A percentile compares a stretch with the other conserved stretches of the same genome.
Conservation (phyloP, 2,329 filamentous ascomycete species). For the Stemphylium vesicarium region DNA sequence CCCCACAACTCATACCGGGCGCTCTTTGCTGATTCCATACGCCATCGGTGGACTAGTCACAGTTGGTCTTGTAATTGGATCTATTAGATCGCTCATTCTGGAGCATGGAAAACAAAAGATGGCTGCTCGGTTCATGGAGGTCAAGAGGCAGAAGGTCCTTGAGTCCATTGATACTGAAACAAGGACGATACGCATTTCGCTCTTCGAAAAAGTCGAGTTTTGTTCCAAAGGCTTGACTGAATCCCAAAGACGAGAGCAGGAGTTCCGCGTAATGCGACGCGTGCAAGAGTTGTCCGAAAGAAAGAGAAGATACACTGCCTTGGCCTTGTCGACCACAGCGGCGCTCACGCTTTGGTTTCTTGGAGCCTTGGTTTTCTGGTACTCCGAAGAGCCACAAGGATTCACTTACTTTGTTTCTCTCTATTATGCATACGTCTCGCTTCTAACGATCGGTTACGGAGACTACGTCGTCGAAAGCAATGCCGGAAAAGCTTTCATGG, state of each 20-base stretch:
- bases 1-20: constrained; percentile 57
- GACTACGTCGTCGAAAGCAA: constrained; percentile 57
- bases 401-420: constrained; percentile 61
- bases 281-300: constrained; percentile 47
- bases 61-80: constrained; percentile 62
- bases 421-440: constrained; percentile 61
- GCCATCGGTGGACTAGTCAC: constrained; percentile 62
- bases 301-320: constrained; percentile 49
- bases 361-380: constrained; percentile 59
- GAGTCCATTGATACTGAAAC: constrained; percentile 48
- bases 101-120: constrained; percentile 60
- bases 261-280: constrained; percentile 54
- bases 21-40: constrained; percentile 60
- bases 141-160: constrained; percentile 54
- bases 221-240: constrained; percentile 49
- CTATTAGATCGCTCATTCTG: constrained; percentile 58
- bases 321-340: constrained; percentile 49
- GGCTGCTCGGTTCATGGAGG: constrained; percentile 57
- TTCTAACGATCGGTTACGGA: constrained; percentile 64
- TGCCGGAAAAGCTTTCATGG: constrained; percentile 61
- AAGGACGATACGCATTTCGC: constrained; percentile 52
- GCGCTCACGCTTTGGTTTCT: constrained; percentile 54
- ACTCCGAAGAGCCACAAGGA: constrained; percentile 52
- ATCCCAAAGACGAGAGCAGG: constrained; percentile 53
- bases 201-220: constrained; percentile 51